Conservation (phyloP, 257 asterid genomes). For the Perilla frutescens region DNA sequence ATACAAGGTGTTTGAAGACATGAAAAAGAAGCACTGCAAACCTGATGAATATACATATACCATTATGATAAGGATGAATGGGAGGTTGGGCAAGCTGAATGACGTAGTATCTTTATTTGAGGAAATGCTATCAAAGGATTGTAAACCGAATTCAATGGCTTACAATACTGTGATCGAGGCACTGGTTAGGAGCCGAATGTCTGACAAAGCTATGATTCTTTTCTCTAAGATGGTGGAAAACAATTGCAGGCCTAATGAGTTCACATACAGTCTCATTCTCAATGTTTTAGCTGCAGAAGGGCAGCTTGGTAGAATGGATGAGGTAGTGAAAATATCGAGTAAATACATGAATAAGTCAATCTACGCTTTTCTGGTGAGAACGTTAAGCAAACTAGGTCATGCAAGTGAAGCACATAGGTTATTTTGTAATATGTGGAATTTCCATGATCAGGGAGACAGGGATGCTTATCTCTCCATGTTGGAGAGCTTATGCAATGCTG, state of each 20-base stretch:
- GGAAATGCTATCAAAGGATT: constrained; percentile 79
- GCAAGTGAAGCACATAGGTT: constrained; percentile 91
- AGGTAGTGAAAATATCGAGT: constrained; percentile 71
- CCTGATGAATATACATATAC: constrained; percentile 91
- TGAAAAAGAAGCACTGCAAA: constrained; percentile 78
- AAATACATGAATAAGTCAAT: constrained; percentile 86
- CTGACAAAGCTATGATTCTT: constrained; percentile 62
- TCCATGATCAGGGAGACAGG: constrained; percentile 88
- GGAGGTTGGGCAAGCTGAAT: constrained; percentile 65
- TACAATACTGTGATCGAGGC: constrained; percentile 86
- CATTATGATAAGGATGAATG: constrained; percentile 78
- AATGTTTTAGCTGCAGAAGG: constrained; percentile 71
- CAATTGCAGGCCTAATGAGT: constrained; percentile 90
- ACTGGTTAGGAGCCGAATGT: constrained; percentile 67
- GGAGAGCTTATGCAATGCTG: constrained; percentile 80
- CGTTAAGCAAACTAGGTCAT: constrained; percentile 78
- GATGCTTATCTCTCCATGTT: constrained; percentile 83
- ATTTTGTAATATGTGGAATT: constrained; percentile 90
- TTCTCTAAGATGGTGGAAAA: constrained; percentile 87
- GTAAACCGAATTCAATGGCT: constrained; percentile 76
- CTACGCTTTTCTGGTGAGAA: constrained; percentile 78
- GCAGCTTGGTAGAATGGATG: constrained; percentile 84
- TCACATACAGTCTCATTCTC: constrained; percentile 77
- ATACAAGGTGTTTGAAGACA: constrained; percentile 68
- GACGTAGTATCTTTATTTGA: constrained; percentile 73